Percentiles rank a stretch among this genome's conserved stretches.
phyloP scores from a whole-genome alignment of 345 rosid genomes.

The Cardamine resedifolia region DNA sequence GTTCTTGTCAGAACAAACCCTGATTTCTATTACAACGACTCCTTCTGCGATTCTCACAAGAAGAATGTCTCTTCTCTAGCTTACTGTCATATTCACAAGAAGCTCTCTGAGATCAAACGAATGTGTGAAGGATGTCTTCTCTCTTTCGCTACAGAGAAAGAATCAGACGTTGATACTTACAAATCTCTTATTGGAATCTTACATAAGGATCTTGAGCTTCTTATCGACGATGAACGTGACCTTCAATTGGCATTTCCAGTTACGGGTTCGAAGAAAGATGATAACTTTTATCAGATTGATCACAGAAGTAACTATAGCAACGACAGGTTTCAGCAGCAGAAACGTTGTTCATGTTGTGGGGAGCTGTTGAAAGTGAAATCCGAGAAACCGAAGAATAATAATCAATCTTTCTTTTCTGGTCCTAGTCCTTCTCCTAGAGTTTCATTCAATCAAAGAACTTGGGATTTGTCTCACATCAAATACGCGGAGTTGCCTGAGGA shows the following conservation, averaged over 20 bases:
- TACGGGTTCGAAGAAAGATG: constrained; percentile 45
- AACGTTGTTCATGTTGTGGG: constrained; percentile 69
- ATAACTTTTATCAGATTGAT: constrained; percentile 10
- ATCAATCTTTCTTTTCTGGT: constrained; percentile 43
- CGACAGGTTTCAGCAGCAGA: constrained; percentile 19
- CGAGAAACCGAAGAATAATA: constrained; percentile 33
- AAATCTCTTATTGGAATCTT: constrained; percentile 80
- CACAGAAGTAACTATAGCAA: constrained; percentile 21
- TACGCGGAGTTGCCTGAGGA: constrained; percentile 30
- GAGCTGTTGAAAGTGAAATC: constrained; percentile 56
- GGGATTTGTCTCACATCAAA: constrained; percentile 27
- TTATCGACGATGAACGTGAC: constrained; percentile 65
- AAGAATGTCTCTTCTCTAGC: constrained; percentile 82
- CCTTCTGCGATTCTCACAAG: constrained; percentile 78
- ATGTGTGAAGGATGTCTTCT: constrained; percentile 96
- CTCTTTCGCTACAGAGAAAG: constrained; percentile 83
- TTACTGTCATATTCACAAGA: constrained; percentile 82
- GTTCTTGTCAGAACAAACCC: constrained; percentile 49
- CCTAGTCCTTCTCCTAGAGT: constrained; percentile 82
- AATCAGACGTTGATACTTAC: constrained; percentile 76
- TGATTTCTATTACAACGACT: constrained; percentile 79
- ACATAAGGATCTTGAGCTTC: constrained; percentile 75
- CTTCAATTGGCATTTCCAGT: constrained; percentile 46
- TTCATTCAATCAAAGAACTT: constrained; percentile 41
- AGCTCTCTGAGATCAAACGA: constrained; percentile 73